Evolutionary conservation across 768 basidiomycete species (phyloP).

Genomic region (Termitomyces sp.): DNA sequence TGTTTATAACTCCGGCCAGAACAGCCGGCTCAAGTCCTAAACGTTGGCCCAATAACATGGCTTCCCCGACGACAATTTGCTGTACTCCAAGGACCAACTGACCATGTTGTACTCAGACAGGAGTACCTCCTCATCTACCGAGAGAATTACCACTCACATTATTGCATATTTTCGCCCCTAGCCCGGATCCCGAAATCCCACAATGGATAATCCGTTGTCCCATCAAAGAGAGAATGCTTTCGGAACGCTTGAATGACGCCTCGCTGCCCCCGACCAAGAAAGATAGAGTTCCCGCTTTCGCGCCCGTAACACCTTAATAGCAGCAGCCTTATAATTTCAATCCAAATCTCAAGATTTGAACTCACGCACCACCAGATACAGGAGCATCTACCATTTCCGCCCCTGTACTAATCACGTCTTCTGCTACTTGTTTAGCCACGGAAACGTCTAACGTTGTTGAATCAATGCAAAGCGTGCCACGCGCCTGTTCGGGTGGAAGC

Average conservation of each 20-base stretch:
- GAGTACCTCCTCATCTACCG: neutral
- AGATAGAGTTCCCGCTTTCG: conserved; percentile 81
- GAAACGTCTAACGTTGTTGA: conserved; percentile 87
- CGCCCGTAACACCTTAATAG: conserved; percentile 74
- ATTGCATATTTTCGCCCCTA: conserved; percentile 91
- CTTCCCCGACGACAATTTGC: conserved; percentile 84
- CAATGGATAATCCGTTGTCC: conserved; percentile 82
- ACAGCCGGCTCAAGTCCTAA: conserved; percentile 77
- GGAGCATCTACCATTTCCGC: conserved; percentile 90
- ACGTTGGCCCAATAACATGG: conserved; percentile 81
- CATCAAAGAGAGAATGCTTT: conserved; percentile 67
- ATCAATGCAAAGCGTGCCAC: conserved; percentile 72
- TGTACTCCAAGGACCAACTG: conserved; percentile 69
- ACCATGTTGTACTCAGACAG: conserved; percentile 19
- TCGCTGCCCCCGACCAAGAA: conserved; percentile 87
- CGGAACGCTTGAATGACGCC: conserved; percentile 50
- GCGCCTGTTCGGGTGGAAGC: conserved; percentile 35
- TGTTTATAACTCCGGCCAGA: conserved; percentile 82
- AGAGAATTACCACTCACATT: conserved; percentile 45
- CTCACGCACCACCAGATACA: conserved; percentile 78
- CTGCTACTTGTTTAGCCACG: conserved; percentile 65
- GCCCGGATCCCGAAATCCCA: conserved; percentile 75
- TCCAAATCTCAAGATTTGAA: neutral
- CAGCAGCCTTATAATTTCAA: neutral
- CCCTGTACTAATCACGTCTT: conserved; percentile 46